Evolutionary conservation across 768 basidiomycete species (phyloP).

Genomic region (Flagelloscypha sp.): DNA sequence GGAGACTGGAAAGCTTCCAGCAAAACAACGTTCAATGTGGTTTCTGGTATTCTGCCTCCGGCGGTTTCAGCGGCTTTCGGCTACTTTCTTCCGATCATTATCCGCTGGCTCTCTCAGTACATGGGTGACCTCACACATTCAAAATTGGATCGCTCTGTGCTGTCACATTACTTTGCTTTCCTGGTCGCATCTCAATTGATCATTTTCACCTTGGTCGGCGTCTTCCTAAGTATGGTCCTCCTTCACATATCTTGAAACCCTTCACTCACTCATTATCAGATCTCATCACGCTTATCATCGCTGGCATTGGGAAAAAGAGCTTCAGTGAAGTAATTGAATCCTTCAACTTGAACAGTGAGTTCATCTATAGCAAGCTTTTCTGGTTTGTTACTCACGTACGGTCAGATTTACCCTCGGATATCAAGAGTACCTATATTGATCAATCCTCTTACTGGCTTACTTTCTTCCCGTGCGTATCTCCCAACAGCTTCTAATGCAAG

Average conservation of each 20-base stretch:
- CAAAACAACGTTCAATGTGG: slow-evolving; percentile 61
- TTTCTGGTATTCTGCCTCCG: slow-evolving; percentile 92
- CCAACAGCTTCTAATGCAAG: slow-evolving; percentile 1
- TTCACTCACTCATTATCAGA: slow-evolving; percentile 17
- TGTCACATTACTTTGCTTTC: slow-evolving; percentile 91
- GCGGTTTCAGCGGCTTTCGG: slow-evolving; percentile 82
- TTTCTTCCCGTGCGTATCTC: slow-evolving; percentile 73
- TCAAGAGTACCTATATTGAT: slow-evolving; percentile 85
- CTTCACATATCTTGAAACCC: background rate
- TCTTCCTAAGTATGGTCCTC: slow-evolving; percentile 68
- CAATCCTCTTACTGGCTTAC: slow-evolving; percentile 92
- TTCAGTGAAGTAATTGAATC: slow-evolving; percentile 38
- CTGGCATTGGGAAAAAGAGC: slow-evolving; percentile 34
- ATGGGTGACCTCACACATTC: slow-evolving; percentile 63
- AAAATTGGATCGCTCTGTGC: slow-evolving; percentile 80
- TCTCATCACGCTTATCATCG: slow-evolving; percentile 36
- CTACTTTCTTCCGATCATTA: slow-evolving; percentile 84
- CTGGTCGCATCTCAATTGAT: slow-evolving; percentile 89
- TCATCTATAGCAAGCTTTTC: background rate
- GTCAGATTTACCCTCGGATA: slow-evolving; percentile 56
- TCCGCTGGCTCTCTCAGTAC: slow-evolving; percentile 80
- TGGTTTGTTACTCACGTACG: background rate
- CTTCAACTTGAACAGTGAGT: slow-evolving; percentile 39
- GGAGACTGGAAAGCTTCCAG: slow-evolving; percentile 60
- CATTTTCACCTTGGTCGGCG: slow-evolving; percentile 89